Percentiles rank a stretch among this genome's conserved stretches.
These are phyloP conservation scores for Centaurea solstitialis DNA, from an alignment of 129 eudicot species.

Conservation along the genomic window DNA sequence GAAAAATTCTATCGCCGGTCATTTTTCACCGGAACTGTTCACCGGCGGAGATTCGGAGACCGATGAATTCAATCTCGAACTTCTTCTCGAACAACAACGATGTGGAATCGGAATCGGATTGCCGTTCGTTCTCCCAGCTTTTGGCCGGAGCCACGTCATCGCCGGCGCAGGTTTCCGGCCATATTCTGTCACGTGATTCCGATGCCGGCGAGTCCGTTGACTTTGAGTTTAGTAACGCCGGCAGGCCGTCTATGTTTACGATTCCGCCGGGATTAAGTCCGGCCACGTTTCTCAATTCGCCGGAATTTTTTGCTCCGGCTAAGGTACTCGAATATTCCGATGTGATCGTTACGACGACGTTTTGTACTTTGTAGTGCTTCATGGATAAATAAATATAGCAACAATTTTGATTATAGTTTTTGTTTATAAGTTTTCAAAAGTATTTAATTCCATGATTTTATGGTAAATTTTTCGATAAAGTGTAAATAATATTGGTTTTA, in stretches of 20 bases:
- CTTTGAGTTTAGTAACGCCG: conserved; percentile 32
- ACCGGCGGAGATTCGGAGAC: conserved; percentile 77
- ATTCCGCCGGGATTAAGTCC: conserved; percentile 86
- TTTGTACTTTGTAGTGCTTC: too few relatives aligned
- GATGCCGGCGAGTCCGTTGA: conserved; percentile 28
- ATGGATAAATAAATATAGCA: too few relatives aligned
- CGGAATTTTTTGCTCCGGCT: conserved; percentile 46
- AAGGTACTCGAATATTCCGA: conserved; percentile 43
- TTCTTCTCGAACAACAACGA: conserved; percentile 69
- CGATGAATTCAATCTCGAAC: conserved; percentile 75
- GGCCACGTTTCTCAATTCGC: conserved; percentile 78
- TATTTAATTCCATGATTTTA: too few relatives aligned
- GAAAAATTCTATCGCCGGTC: conserved; percentile 27
- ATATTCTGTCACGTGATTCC: conserved; percentile 8
- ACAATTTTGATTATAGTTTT: too few relatives aligned
- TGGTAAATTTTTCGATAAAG: too few relatives aligned
- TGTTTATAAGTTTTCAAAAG: too few relatives aligned
- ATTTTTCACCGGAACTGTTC: conserved; percentile 30
- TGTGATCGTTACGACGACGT: too few relatives aligned
- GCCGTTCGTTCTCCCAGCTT: conserved; percentile 87
- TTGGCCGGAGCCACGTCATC: conserved; percentile 74
- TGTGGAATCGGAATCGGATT: conserved; percentile 61
- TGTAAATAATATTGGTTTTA: too few relatives aligned
- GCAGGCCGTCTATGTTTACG: conserved; percentile 57
- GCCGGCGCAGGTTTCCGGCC: conserved; percentile 34